These are phyloP conservation scores for Hemerocallis citrina DNA, from an alignment of 106 monocot species.

Conservation along the genomic window DNA sequence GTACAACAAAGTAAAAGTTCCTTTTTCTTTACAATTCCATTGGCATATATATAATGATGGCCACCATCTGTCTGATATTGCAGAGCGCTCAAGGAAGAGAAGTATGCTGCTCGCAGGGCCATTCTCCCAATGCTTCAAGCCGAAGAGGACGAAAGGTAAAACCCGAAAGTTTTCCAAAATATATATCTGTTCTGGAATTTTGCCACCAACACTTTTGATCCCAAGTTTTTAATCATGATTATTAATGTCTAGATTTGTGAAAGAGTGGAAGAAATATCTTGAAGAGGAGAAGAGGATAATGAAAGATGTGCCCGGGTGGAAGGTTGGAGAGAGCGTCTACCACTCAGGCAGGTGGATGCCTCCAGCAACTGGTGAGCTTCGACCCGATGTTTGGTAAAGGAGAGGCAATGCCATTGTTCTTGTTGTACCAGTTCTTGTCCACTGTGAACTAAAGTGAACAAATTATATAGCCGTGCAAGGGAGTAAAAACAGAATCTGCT, in stretches of 20 bases:
- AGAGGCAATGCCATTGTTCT: too few species aligned
- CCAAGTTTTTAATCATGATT: too few species aligned
- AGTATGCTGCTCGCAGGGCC: slow-evolving; percentile 84
- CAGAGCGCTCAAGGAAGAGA: slow-evolving; percentile 90
- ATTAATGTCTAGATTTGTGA: slow-evolving; percentile 55
- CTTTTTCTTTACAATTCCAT: too few species aligned
- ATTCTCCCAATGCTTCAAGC: slow-evolving; percentile 89
- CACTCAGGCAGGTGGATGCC: slow-evolving; percentile 87
- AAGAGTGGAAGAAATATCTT: slow-evolving; percentile 75
- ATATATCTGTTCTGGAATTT: not conserved
- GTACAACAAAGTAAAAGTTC: too few species aligned
- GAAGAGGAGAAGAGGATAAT: slow-evolving; percentile 89
- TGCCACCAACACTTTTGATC: not conserved
- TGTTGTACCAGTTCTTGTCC: too few species aligned
- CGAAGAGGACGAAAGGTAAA: slow-evolving; percentile 92
- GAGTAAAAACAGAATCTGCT: too few species aligned
- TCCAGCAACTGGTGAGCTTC: slow-evolving; percentile 81
- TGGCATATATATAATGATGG: too few species aligned
- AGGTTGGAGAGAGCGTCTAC: slow-evolving; percentile 85
- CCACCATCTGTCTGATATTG: too few species aligned
- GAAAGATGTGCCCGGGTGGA: slow-evolving; percentile 96
- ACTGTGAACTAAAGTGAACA: too few species aligned
- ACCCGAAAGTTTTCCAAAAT: not conserved
- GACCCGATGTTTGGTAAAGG: slow-evolving; percentile 84
- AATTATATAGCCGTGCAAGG: too few species aligned